Evolutionary conservation across 2,329 filamentous ascomycete genomes (phyloP), one percentile per base, ranked within the genome.

Genomic region (Lecanicillium sp.): DNA sequence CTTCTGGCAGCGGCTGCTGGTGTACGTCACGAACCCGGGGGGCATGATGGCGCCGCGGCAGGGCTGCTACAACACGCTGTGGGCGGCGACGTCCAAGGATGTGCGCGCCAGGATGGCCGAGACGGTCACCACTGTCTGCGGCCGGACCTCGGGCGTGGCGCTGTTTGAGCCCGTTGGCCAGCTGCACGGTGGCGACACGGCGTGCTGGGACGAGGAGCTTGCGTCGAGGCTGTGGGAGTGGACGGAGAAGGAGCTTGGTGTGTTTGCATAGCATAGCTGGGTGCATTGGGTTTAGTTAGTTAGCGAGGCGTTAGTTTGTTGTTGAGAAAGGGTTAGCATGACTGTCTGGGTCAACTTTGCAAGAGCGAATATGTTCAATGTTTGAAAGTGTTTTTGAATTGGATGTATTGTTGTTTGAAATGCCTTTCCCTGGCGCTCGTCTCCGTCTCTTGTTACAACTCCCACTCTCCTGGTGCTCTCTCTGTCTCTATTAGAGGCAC

Each of bases 171-270:
- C 59, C 1, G 55, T 59, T 6, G 55, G 51, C 0, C 43, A 45
- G 35, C 27, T 37, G 10, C 46, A 49, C 13, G 36, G 37, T 4
- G 50, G 52, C 2, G 47, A 49, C 33, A 42, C 42, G n/a, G 37
- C 36, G 36, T 49, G 47, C 27, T 49, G 46, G 34, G 51, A 57
- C 40, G 49, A 55, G 29, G 43, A 53, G 4, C 37, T 65, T 37
- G 58, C 52, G 2, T 53, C 49, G 36, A 47, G 53, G 49, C 35
- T 68, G 42, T 66, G 62, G 62, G 47, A 56, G 17, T 66, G 62
- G 60, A 65, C 62, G 8, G 48, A 57, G 27, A 44, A 46, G 18
- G 50, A 27, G n/a, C 34, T 41, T 25, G 40, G 40, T 25, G 29
- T 41, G 15, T 35, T 18, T 20, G 38, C 38, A 19, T 36, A 40